A percentile compares a stretch with the other conserved stretches of the same genome.
These are phyloP conservation scores for Oropetium thomaeum DNA, from an alignment of 176 grass and related monocot species.

Conservation along the genomic window DNA sequence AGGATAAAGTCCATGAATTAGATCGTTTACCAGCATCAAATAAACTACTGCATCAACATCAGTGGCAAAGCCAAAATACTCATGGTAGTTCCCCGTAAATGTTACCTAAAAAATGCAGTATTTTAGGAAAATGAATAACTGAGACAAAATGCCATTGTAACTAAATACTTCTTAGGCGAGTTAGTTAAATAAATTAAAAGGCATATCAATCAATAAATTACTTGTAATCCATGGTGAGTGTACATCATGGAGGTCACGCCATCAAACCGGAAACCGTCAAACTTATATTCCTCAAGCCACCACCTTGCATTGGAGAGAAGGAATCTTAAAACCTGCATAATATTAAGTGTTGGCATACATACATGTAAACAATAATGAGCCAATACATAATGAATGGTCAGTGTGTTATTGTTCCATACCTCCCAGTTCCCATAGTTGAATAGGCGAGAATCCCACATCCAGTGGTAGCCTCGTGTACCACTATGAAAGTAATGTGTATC, in stretches of 20 bases:
- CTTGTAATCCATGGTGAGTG: slow-evolving; percentile 84
- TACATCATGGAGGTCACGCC: slow-evolving; percentile 98
- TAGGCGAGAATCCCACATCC: slow-evolving; percentile 96
- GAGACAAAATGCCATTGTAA: background rate
- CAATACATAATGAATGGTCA: background rate
- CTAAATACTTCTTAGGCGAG: background rate
- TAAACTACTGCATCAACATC: slow-evolving; percentile 91
- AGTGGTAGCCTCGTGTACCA: slow-evolving; percentile 74
- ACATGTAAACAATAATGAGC: slow-evolving; percentile 21
- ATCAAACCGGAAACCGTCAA: slow-evolving; percentile 93
- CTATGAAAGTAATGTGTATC: slow-evolving; percentile 90
- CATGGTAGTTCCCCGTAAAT: slow-evolving; percentile 87
- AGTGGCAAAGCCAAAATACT: slow-evolving; percentile 87
- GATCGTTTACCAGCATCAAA: slow-evolving; percentile 91
- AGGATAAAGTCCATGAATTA: slow-evolving; percentile 82
- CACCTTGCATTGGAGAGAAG: slow-evolving; percentile 93
- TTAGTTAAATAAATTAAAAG: slow-evolving; percentile 8
- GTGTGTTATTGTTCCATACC: slow-evolving; percentile 26
- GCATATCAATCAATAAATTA: slow-evolving; percentile 36
- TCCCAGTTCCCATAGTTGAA: slow-evolving; percentile 95
- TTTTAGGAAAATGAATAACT: slow-evolving; percentile 7
- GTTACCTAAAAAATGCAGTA: slow-evolving; percentile 43
- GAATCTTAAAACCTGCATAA: slow-evolving; percentile 71
- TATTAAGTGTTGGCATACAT: slow-evolving; percentile 19
- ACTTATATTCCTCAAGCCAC: slow-evolving; percentile 97